Conservation (phyloP, 495 filamentous ascomycete species). For the Penicillium silybi region DNA sequence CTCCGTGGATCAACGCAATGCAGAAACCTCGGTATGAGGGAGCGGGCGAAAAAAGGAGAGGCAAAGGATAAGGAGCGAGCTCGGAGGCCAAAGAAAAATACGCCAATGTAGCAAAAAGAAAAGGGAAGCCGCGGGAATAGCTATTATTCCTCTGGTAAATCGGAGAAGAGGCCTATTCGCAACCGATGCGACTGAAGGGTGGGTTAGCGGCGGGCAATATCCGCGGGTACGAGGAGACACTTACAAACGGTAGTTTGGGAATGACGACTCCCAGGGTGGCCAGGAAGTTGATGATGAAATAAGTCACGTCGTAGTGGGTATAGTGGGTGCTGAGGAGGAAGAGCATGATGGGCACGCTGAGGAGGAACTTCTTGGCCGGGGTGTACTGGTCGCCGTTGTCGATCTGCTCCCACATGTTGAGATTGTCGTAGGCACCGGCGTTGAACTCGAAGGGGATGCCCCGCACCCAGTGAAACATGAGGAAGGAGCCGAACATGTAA, state of each 20-base stretch:
- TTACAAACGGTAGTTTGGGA: conserved; percentile 89
- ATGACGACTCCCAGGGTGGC: conserved; percentile 89
- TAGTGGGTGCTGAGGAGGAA: conserved; percentile 98
- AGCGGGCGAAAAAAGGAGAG: conserved; percentile 7
- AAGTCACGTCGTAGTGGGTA: conserved; percentile 93
- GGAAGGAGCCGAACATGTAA: conserved; percentile 97
- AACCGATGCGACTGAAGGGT: conserved; percentile 41
- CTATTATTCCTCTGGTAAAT: conserved; percentile 42
- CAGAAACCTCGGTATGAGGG: conserved; percentile 19
- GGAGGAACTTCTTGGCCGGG: conserved; percentile 94
- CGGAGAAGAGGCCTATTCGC: conserved; percentile 48
- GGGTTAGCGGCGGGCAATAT: conserved; percentile 18
- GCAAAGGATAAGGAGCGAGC: conserved; percentile 11
- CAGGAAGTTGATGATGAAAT: conserved; percentile 95
- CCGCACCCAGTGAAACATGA: conserved; percentile 99
- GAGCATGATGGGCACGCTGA: conserved; percentile 88
- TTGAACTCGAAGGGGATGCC: conserved; percentile 99
- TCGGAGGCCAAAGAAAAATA: conserved; percentile 11
- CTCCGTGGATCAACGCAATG: conserved; percentile 27
- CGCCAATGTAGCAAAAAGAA: conserved; percentile 21
- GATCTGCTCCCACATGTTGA: conserved; percentile 99
- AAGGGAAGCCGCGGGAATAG: conserved; percentile 15
- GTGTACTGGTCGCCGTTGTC: conserved; percentile 99
- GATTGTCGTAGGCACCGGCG: conserved; percentile 96
- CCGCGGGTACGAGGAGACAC: conserved; percentile 28